Evolutionary conservation across 768 basidiomycete species (phyloP).

Genomic region (Psilocybe subaeruginosa): DNA sequence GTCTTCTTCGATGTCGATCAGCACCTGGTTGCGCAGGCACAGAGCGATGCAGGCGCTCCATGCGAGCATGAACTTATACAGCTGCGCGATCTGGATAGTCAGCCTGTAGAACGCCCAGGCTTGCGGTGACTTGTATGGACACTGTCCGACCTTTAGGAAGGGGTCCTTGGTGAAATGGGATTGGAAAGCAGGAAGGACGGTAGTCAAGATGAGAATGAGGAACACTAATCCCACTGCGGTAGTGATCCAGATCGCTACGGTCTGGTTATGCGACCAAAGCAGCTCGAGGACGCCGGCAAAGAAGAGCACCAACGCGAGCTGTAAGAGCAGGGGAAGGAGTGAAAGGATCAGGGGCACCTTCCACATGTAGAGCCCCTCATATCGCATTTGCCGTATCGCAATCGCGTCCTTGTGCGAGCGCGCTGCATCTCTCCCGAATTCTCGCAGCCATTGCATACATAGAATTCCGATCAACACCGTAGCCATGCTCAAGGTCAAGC

Average conservation of each 20-base stretch:
- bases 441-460: conserved; percentile 30
- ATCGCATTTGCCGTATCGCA: conserved; percentile 27
- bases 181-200: conserved; percentile 26
- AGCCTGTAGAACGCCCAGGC: conserved; percentile 25
- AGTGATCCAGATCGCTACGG: conserved; percentile 21
- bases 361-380: conserved; percentile 29
- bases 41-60: neutral
- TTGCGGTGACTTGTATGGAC: conserved; percentile 31
- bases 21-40: neutral
- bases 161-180: conserved; percentile 9
- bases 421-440: conserved; percentile 23
- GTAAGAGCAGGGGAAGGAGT: conserved; percentile 28
- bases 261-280: conserved; percentile 20
- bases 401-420: conserved; percentile 22
- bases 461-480: conserved; percentile 27
- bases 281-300: conserved; percentile 30
- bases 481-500: conserved; percentile 25
- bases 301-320: conserved; percentile 29
- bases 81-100: neutral
- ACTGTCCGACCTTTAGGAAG: conserved; percentile 16
- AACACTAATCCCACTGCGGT: conserved; percentile 20
- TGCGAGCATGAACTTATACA: neutral
- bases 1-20: conserved; percentile 3
- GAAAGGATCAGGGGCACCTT: conserved; percentile 27
- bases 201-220: conserved; percentile 23